phyloP scores from a whole-genome alignment of 192 early-diverging fungal species.

The Rhizophlyctis rosea region DNA sequence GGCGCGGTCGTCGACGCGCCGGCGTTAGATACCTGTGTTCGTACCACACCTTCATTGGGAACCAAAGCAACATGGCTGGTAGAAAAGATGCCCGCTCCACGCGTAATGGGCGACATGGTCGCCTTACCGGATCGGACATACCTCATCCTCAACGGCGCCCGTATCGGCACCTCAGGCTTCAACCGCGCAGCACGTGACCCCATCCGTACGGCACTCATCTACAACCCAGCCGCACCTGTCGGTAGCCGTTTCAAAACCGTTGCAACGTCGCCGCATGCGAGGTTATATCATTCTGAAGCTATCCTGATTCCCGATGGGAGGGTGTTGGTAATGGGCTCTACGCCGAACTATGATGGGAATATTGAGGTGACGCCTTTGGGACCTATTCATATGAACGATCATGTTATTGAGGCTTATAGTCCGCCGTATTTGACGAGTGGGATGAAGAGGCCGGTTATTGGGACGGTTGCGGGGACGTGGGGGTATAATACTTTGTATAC shows the following conservation, averaged over 20 bases:
- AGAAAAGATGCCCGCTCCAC: constrained; percentile 25
- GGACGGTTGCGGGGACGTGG: background rate
- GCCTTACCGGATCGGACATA: constrained; percentile 50
- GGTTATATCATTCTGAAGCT: constrained; percentile 60
- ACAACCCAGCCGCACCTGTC: constrained; percentile 42
- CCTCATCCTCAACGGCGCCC: constrained; percentile 55
- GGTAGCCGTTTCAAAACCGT: constrained; percentile 42
- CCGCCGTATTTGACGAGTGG: constrained; percentile 25
- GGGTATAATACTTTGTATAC: background rate
- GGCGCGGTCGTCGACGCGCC: constrained; percentile 8
- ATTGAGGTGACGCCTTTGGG: background rate
- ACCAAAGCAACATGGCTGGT: constrained; percentile 21
- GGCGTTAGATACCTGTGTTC: constrained; percentile 11
- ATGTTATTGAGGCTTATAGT: constrained; percentile 17
- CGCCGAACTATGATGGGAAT: constrained; percentile 41
- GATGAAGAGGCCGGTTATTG: background rate
- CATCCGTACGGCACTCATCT: constrained; percentile 48
- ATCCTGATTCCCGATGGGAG: constrained; percentile 50
- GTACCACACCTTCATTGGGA: constrained; percentile 12
- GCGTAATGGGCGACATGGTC: constrained; percentile 20
- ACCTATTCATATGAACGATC: constrained; percentile 23
- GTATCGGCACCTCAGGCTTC: constrained; percentile 52
- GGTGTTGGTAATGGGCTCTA: constrained; percentile 58
- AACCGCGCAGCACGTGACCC: constrained; percentile 26
- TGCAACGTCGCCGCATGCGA: constrained; percentile 49